phyloP scores from a whole-genome alignment of 1,139 yeast genomes.

The Suhomyces kunorum region DNA sequence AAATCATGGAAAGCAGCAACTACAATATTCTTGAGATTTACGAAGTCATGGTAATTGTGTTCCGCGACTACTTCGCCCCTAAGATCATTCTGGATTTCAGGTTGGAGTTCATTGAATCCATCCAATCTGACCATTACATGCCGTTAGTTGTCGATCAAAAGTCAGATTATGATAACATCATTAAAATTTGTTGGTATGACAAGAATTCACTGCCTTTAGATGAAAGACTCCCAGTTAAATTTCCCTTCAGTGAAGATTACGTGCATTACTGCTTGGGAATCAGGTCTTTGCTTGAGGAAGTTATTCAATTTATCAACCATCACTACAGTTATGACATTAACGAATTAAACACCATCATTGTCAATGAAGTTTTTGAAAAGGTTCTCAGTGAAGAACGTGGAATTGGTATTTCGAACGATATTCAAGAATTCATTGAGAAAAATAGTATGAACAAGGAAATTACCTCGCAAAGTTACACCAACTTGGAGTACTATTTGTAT shows the following conservation, averaged over 20 bases:
- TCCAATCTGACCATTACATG: conserved; percentile 85
- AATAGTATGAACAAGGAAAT: conserved; percentile 82
- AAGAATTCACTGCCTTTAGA: conserved; percentile 48
- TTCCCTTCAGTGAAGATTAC: conserved; percentile 89
- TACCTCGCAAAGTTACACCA: conserved; percentile 83
- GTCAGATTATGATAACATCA: conserved; percentile 61
- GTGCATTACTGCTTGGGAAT: conserved; percentile 81
- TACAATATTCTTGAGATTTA: conserved; percentile 64
- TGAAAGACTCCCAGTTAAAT: conserved; percentile 58
- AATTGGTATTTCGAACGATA: conserved; percentile 65
- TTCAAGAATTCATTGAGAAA: conserved; percentile 58
- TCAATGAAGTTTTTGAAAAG: conserved; percentile 65
- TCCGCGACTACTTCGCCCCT: conserved; percentile 60
- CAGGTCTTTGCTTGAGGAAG: conserved; percentile 62
- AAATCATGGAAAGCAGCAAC: conserved; percentile 73
- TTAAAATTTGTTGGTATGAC: conserved; percentile 70
- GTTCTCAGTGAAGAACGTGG: conserved; percentile 56
- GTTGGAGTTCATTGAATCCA: conserved; percentile 58
- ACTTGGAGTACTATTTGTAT: conserved; percentile 78
- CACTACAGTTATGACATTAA: conserved; percentile 56
- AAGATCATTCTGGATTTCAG: conserved; percentile 59
- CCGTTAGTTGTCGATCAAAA: conserved; percentile 70
- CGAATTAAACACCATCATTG: conserved; percentile 48
- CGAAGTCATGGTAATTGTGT: conserved; percentile 58
- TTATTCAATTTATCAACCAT: conserved; percentile 63